Conservation (phyloP, 768 basidiomycete species). For the Calocera viscosa region DNA sequence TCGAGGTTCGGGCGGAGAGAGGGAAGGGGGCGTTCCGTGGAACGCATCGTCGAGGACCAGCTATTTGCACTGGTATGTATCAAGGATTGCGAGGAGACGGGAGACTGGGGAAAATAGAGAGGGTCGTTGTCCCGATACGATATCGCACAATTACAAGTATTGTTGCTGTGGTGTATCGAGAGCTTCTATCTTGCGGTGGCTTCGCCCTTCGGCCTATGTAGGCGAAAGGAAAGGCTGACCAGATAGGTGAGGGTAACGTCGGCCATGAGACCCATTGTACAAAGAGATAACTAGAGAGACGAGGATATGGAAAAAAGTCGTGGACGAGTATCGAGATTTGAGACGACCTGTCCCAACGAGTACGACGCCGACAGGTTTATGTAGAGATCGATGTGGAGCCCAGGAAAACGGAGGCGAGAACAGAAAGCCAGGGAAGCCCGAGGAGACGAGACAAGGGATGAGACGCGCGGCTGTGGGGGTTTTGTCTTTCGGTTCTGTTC, state of each 20-base stretch:
- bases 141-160: constrained; percentile 4
- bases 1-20: neutral
- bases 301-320: neutral
- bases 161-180: constrained; percentile 1
- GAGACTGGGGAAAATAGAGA: neutral
- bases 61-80: neutral
- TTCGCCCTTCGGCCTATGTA: neutral
- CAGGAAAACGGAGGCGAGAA: constrained; percentile 2
- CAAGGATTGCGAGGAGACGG: neutral
- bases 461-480: constrained; percentile 7
- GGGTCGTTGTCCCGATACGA: neutral
- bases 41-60: neutral
- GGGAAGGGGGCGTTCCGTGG: neutral
- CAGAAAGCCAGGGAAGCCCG: neutral
- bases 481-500: neutral
- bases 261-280: neutral
- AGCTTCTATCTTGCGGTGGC: neutral
- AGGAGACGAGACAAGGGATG: neutral
- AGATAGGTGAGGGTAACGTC: neutral
- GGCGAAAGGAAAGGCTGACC: neutral
- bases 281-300: neutral
- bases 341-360: constrained; percentile 6
- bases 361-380: neutral
- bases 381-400: constrained; percentile 3
- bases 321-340: neutral